Evolutionary conservation across 352 stramenopile species (phyloP).

Genomic region (Globisporangium nagaii): DNA sequence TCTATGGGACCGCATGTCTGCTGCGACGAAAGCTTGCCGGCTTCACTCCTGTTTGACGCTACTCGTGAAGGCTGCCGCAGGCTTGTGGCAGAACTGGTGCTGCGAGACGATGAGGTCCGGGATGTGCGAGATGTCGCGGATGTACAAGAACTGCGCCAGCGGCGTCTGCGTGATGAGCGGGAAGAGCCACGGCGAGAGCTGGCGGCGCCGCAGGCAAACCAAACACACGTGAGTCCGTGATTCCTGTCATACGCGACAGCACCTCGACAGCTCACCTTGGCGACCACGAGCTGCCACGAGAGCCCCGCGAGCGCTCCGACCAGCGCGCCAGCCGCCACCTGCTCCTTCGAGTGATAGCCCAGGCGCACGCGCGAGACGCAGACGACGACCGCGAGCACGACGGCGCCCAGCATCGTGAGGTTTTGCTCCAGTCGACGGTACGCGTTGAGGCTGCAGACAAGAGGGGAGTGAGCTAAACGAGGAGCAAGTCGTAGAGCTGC

Average conservation of each 20-base stretch:
- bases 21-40: not conserved
- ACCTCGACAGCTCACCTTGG: slow-evolving; percentile 13
- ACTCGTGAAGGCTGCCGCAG: not conserved
- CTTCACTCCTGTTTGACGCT: slow-evolving; percentile 7
- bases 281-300: slow-evolving; percentile 45
- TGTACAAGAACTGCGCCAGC: slow-evolving; percentile 53
- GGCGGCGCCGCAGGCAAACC: too few relatives aligned
- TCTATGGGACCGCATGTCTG: too few relatives aligned
- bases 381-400: slow-evolving; percentile 45
- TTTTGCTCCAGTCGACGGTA: slow-evolving; percentile 52
- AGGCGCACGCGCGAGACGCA: slow-evolving; percentile 73
- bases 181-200: slow-evolving; percentile 57
- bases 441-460: slow-evolving; percentile 32
- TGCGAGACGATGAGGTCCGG: slow-evolving; percentile 76
- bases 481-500: not conserved
- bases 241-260: not conserved
- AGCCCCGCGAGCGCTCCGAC: slow-evolving; percentile 41
- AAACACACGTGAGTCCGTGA: not conserved
- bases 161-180: slow-evolving; percentile 37
- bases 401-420: slow-evolving; percentile 44
- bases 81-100: slow-evolving; percentile 40
- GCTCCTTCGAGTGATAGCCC: slow-evolving; percentile 73
- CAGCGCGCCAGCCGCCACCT: slow-evolving; percentile 50
- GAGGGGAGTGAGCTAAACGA: not conserved
- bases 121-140: slow-evolving; percentile 72